Base-by-base conservation (phyloP, 108 stramenopile genomes). In the Skeletonema costatum region DNA sequence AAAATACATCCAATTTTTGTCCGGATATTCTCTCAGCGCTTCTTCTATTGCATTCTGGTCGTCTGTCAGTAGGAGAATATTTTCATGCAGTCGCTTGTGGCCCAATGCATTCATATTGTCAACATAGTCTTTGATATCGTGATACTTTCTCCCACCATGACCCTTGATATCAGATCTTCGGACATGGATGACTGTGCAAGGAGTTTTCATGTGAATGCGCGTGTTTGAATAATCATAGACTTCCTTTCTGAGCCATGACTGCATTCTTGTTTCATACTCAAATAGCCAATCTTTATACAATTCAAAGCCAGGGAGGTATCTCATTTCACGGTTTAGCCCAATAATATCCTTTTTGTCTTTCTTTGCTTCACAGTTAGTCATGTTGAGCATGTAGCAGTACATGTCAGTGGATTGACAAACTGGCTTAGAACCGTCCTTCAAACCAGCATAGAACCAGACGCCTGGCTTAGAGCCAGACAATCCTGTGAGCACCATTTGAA, bases 1-100 rank as follows among this genome's bases (percentile, higher is more conserved):
- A 5, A 85, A 56, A 71, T 74, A 85, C 63, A 69, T 68, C 83
- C 83, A 84, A 12, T 66, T 48, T 31, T 50, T 32, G 1, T 72
- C 35, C 5, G 33, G 63, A 51, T 36, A 68, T 42, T 68, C 32
- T 44, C 30, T 19, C 1, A 56, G 51, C 38, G 73, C 84, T 76
- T 85, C 84, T 21, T 30, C 69, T 60, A 85, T 85, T 60, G 84
- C 79, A 71, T 85, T 85, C 32, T 50, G 68, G 73, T 85, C 84
- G 51, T 85, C 84, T 17, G 84, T 80, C 14, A 80, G 60, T 30
- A 85, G 38, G 5, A 85, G 60, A 65, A 80, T 66, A 16, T 72
- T 70, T 41, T 74, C 66, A 8, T n/a, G 32, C 46, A 46, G 59
- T 44, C 13, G 4, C 8, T 14, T 8, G 12, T 44, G 4, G 3